Evolutionary conservation across 2,329 filamentous ascomycete genomes (phyloP), one percentile per base, ranked within the genome.

Genomic region (Claviceps purpurea): DNA sequence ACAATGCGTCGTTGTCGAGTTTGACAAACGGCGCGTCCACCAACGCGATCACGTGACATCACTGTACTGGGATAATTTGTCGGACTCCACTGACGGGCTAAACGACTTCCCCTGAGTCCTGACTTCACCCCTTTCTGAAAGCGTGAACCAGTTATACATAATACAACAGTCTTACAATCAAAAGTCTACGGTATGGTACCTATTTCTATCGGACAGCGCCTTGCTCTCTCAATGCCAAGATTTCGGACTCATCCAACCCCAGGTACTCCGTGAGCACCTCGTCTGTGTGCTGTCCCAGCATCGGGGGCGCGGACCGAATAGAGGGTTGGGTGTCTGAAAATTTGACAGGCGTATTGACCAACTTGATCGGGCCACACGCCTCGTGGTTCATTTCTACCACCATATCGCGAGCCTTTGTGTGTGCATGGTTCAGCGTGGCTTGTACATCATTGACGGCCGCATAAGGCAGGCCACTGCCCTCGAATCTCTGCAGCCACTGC

Each of bases 271-370:
- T 64, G 53, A 95, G 67, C 5, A 95, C 76, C 65, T 93, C 86
- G 58, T 88, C 75, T 0, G 89, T 95, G 67, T 95, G 89, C 68
- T 95, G 81, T 0, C 90, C 93, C 38, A 98, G 70, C 7, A 84
- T 86, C 1, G 93, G 93, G 18, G 93, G 93, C 26, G 87, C 79
- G 3, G 75, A 84, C 38, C 91, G 76, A 41, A 95, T 81, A 3
- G 81, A 78, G 0, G 90, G 89, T 58, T 78, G 82, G 26, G 85
- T 86, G 58, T 90, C 82, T 5, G 89, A 95, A 66, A 89, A 95
- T 66, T 98, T 98, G 54, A 98, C 84, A 0, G 93, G 93, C 0
- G 89, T 94, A 62, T 95, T 96, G 51, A 98, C 85, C 63, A 98
- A 72, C 68, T 89, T 90, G 56, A 98, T 84, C 0, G 84, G 78